Base-by-base conservation (phyloP, 106 monocot species). In the Allium sativum region DNA sequence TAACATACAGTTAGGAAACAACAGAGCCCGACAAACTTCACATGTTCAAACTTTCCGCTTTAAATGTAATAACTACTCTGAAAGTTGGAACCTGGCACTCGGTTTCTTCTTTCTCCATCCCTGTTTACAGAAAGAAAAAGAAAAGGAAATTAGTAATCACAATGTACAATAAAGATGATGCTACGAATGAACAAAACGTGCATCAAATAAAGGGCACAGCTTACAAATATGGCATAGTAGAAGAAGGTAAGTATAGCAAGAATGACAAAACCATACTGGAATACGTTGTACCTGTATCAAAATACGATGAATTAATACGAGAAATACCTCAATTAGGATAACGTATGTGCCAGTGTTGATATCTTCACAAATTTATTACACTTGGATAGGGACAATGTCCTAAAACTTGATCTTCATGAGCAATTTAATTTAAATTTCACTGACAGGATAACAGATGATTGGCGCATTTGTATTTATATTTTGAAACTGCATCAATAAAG, bases 91-190 rank as follows among this genome's bases (percentile, higher is more conserved):
- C 64, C 83, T 77, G 16, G 62, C 88, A 10, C 78, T 72, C 47
- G 80, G 84, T 77, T 81, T 92, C 69, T 64, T 84, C 85, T 81
- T 92, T 72, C 68, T 83, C 91, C 98, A 92, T 70, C 98, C 98
- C 98, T 98, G 68, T 31, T 19, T 78, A 19, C 21, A 20, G 45
- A 6, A 20, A 44, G 54, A 18, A 41, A 12, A 48, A 12, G 9
- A 8, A 55, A 18, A 7, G 47, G 53, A 63, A 31, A 69, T 18
- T 18, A 18, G 16, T n/a, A n/a, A 57, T 42, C 15, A 50, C 15
- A 12, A 3, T 50, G 58, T 50, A 50, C 48, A 42, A 64, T 31
- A 58, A 15, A 58, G 54, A 19, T 51, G 14, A 14, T 9, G 31
- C 16, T 50, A 55, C 10, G 2, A 62, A 13, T 7, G 42, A 5